These are phyloP conservation scores for Canariomyces notabilis DNA, from an alignment of 2,329 filamentous ascomycete genomes.

Conservation along the genomic window DNA sequence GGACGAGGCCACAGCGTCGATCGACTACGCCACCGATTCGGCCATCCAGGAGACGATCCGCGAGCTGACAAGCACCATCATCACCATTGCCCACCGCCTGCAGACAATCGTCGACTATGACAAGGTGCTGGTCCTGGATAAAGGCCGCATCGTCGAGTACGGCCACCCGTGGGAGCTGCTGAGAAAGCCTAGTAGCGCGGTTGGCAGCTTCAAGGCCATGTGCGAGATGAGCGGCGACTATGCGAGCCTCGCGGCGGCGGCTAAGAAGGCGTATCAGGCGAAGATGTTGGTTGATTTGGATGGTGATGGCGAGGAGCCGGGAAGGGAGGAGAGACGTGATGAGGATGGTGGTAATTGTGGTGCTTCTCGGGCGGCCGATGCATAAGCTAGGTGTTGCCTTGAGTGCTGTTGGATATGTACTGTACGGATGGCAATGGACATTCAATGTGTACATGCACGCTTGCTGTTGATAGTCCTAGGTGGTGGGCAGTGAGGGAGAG, in stretches of 20 bases:
- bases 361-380: background rate
- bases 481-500: too few relatives aligned
- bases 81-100: conserved; percentile 92
- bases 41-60: conserved; percentile 97
- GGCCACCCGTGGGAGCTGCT: conserved; percentile 85
- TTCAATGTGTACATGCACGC: too few relatives aligned
- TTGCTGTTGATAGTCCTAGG: too few relatives aligned
- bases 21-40: conserved; percentile 90
- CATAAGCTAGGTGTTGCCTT: background rate
- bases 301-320: conserved; percentile 22
- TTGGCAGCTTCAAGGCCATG: conserved; percentile 58
- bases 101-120: conserved; percentile 98
- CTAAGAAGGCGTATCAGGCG: conserved; percentile 47
- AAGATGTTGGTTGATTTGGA: conserved; percentile 38
- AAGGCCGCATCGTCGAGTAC: conserved; percentile 80
- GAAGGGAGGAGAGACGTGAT: background rate
- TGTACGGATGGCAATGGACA: background rate
- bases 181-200: conserved; percentile 49
- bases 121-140: conserved; percentile 91
- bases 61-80: conserved; percentile 87
- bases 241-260: conserved; percentile 46
- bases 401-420: background rate
- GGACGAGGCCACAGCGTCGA: conserved; percentile 97
- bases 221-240: conserved; percentile 60
- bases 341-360: background rate